Percentiles rank a stretch among this genome's conserved stretches.
phyloP scores from a whole-genome alignment of 129 eudicot species.

The Helichrysum umbraculigerum region DNA sequence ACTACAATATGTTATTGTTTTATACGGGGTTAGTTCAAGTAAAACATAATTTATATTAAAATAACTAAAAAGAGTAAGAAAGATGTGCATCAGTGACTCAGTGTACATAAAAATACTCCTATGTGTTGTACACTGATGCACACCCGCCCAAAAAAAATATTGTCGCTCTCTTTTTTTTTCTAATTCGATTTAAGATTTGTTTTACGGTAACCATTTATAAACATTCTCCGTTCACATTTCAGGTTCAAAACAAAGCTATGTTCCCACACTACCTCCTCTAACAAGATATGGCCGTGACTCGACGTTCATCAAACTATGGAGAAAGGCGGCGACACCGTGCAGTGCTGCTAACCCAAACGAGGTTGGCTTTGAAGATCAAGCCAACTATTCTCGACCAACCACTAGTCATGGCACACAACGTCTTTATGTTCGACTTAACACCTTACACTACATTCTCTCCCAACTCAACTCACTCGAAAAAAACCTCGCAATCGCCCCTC shows the following conservation, averaged over 20 bases:
- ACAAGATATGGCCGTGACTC: slow-evolving; percentile 79
- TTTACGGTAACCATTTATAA: neutral
- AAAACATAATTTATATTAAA: too few species aligned
- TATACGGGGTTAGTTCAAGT: too few species aligned
- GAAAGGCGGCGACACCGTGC: slow-evolving; percentile 37
- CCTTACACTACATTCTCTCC: slow-evolving; percentile 68
- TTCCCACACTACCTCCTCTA: slow-evolving; percentile 81
- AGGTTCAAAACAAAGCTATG: slow-evolving; percentile 83
- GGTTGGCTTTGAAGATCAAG: slow-evolving; percentile 32
- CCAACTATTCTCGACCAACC: slow-evolving; percentile 61
- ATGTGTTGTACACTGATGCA: too few species aligned
- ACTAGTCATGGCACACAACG: slow-evolving; percentile 98
- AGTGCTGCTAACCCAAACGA: neutral
- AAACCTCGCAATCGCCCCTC: slow-evolving; percentile 26
- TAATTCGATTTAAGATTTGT: neutral
- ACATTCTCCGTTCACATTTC: neutral
- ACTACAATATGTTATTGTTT: too few species aligned
- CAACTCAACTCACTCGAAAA: slow-evolving; percentile 73
- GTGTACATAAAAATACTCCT: too few species aligned
- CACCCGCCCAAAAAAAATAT: too few species aligned
- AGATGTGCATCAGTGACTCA: too few species aligned
- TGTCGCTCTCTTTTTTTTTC: too few species aligned
- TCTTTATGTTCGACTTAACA: slow-evolving; percentile 87
- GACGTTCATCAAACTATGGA: slow-evolving; percentile 66
- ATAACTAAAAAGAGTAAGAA: too few species aligned